phyloP scores from a whole-genome alignment of 179 eudicot genomes.

The Corrigiola litoralis region DNA sequence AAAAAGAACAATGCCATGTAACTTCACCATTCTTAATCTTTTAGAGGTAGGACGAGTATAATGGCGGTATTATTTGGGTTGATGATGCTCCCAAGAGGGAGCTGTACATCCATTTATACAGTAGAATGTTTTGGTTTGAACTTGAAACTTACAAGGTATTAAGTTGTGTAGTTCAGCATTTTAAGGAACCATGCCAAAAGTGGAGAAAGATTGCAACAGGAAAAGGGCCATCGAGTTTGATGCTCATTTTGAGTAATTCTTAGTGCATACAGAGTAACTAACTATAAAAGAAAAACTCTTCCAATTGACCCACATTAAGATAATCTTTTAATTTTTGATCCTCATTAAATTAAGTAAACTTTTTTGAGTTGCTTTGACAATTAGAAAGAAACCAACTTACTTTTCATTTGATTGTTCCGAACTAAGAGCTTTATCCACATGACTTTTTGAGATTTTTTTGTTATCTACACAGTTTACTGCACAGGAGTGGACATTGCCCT shows the following conservation, averaged over 20 bases:
- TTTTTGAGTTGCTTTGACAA: too few relatives aligned
- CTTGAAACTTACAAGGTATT: too few relatives aligned
- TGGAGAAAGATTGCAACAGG: constrained; percentile 3
- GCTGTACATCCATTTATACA: neutral
- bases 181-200: neutral
- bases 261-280: constrained; percentile 5
- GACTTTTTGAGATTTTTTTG: too few relatives aligned
- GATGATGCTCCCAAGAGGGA: neutral
- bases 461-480: too few relatives aligned
- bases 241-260: constrained; percentile 2
- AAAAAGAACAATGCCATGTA: neutral
- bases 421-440: too few relatives aligned
- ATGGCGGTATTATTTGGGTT: neutral
- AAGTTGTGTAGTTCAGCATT: neutral
- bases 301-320: neutral
- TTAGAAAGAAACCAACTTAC: too few relatives aligned
- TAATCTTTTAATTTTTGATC: too few relatives aligned
- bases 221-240: neutral
- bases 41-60: neutral
- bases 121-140: too few relatives aligned
- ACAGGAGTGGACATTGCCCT: too few relatives aligned
- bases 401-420: too few relatives aligned
- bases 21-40: neutral
- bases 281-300: neutral
- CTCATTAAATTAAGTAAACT: too few relatives aligned